Conservation (phyloP, 1,139 yeast genomes). For the Wickerhamomyces sp. region DNA sequence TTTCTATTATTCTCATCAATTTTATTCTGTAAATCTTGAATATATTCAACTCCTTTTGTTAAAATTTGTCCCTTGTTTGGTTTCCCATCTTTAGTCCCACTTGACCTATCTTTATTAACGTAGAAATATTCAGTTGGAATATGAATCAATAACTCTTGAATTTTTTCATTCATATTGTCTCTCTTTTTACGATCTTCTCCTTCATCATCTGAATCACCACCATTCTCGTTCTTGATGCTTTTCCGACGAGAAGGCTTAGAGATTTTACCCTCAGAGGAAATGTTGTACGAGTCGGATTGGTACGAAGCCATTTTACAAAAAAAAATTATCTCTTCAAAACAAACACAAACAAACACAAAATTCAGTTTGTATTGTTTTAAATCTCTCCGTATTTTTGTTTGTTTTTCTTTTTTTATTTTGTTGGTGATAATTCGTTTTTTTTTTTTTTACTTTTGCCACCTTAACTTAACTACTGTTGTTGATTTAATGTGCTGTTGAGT, state of each 20-base stretch:
- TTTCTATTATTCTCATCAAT: conserved; percentile 75
- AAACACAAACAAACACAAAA: too few species aligned
- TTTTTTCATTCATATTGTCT: conserved; percentile 85
- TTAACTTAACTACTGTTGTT: too few species aligned
- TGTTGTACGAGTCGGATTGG: not conserved
- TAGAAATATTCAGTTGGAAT: conserved; percentile 62
- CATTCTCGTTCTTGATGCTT: conserved; percentile 3
- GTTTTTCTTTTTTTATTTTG: too few species aligned
- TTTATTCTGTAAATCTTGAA: conserved; percentile 63
- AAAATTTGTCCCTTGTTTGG: conserved; percentile 92
- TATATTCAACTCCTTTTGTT: conserved; percentile 79
- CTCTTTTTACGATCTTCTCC: conserved; percentile 58
- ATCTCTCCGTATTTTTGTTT: too few species aligned
- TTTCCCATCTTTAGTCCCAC: conserved; percentile 79
- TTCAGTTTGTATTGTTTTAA: too few species aligned
- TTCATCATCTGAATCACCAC: conserved; percentile 10
- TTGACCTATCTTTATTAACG: conserved; percentile 38
- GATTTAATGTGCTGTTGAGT: too few species aligned
- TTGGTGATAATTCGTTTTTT: too few species aligned
- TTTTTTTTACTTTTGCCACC: too few species aligned
- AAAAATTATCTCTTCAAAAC: too few species aligned
- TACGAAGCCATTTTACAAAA: too few species aligned
- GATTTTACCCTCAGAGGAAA: conserved; percentile 4
- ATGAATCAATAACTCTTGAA: conserved; percentile 69
- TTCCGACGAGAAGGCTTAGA: conserved; percentile 6